Percentiles rank a stretch among this genome's conserved stretches.
Evolutionary conservation across 305 asterid species (phyloP).

Genomic region (Plantago lanceolata): DNA sequence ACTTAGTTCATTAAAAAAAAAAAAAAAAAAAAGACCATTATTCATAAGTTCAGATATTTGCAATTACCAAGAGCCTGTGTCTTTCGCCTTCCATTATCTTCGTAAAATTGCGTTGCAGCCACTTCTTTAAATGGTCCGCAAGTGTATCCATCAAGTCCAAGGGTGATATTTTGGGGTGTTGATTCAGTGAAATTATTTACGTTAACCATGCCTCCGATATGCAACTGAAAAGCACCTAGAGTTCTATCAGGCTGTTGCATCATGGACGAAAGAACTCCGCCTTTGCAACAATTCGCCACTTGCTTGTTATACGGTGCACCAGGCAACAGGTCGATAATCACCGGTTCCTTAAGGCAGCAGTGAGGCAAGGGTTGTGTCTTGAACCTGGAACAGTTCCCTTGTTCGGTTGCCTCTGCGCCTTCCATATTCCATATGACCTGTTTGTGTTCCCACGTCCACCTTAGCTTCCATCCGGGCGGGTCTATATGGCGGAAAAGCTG

Average conservation of each 20-base stretch:
- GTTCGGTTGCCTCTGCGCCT: slow-evolving; percentile 77
- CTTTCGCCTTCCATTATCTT: slow-evolving; percentile 57
- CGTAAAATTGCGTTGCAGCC: slow-evolving; percentile 47
- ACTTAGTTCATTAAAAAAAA: neutral
- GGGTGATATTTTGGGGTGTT: slow-evolving; percentile 44
- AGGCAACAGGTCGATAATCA: slow-evolving; percentile 63
- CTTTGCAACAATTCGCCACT: slow-evolving; percentile 59
- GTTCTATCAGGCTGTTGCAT: slow-evolving; percentile 39
- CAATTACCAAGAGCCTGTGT: slow-evolving; percentile 68
- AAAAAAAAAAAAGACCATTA: no score
- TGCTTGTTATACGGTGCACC: slow-evolving; percentile 56
- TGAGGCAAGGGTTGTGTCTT: slow-evolving; percentile 45
- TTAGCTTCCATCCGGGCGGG: slow-evolving; percentile 69
- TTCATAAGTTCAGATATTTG: neutral
- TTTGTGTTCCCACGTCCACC: slow-evolving; percentile 59
- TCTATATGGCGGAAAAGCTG: slow-evolving; percentile 75
- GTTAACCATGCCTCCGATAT: slow-evolving; percentile 27
- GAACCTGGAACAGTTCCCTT: slow-evolving; percentile 70
- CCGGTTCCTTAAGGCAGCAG: slow-evolving; percentile 62
- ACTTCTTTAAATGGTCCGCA: slow-evolving; percentile 55
- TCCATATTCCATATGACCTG: slow-evolving; percentile 61
- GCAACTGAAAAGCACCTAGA: slow-evolving; percentile 49
- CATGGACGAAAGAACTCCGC: slow-evolving; percentile 66
- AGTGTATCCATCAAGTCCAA: slow-evolving; percentile 65
- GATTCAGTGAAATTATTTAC: neutral